Percentiles rank a stretch among this genome's conserved stretches.
phyloP scores from a whole-genome alignment of 2,329 filamentous ascomycete species.

The Sphaceloma murrayae region DNA sequence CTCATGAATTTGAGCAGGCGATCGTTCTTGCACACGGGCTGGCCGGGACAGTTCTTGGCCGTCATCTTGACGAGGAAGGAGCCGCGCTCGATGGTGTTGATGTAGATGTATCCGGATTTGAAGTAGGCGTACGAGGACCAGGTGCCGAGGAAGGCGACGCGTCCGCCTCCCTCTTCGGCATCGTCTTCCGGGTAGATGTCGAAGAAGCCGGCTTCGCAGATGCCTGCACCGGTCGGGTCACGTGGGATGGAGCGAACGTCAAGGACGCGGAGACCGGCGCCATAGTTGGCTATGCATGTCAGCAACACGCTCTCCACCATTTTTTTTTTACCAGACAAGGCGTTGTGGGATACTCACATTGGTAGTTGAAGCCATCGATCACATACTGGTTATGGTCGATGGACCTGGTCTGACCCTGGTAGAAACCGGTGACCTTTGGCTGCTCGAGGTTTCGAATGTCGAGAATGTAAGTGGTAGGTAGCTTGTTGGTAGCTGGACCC shows the following conservation, averaged over 20 bases:
- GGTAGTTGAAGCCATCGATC: constrained; percentile 30
- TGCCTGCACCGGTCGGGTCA: constrained; percentile 38
- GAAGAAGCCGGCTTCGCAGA: constrained; percentile 42
- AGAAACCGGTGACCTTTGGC: constrained; percentile 35
- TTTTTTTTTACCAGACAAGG: background rate
- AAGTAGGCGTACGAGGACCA: constrained; percentile 45
- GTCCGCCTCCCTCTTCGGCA: constrained; percentile 27
- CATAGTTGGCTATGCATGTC: constrained; percentile 26
- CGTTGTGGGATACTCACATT: constrained; percentile 19
- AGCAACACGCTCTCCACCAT: background rate
- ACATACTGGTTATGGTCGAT: constrained; percentile 39
- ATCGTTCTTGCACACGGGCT: constrained; percentile 20
- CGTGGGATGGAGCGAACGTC: constrained; percentile 31
- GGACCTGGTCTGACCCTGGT: constrained; percentile 27
- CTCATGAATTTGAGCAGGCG: constrained; percentile 17
- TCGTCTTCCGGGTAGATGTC: constrained; percentile 46
- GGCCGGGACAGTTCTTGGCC: constrained; percentile 16
- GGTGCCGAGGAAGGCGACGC: constrained; percentile 31
- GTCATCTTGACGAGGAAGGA: constrained; percentile 39
- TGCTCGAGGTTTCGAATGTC: constrained; percentile 38
- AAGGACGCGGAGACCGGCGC: constrained; percentile 29
- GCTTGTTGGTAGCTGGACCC: constrained; percentile 35
- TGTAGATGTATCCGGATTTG: constrained; percentile 40
- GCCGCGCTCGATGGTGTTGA: constrained; percentile 46
- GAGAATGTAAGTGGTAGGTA: constrained; percentile 42